Conservation (phyloP, 345 rosid species). For the Kernera saxatilis region DNA sequence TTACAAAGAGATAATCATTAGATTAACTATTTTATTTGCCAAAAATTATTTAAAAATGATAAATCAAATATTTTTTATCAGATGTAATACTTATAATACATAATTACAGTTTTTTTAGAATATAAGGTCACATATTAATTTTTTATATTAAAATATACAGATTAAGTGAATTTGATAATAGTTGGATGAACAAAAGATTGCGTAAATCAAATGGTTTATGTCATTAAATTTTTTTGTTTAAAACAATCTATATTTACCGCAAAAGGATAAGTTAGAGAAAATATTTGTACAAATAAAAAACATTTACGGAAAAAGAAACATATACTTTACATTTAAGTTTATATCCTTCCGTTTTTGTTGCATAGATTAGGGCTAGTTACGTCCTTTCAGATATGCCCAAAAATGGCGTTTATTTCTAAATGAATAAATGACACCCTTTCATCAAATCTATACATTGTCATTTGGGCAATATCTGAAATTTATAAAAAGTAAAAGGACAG, state of each 20-base stretch:
- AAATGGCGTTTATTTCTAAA: not conserved
- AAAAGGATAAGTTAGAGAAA: not conserved
- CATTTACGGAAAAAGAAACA: too few relatives aligned
- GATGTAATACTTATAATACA: too few relatives aligned
- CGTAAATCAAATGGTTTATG: too few relatives aligned
- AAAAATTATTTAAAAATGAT: not conserved
- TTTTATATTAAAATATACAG: not conserved
- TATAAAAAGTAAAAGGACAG: not conserved
- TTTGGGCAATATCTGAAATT: not conserved
- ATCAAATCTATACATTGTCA: not conserved
- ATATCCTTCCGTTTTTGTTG: constrained; percentile 28
- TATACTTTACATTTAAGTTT: constrained; percentile 3
- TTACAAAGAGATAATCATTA: not conserved
- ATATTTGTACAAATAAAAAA: too few relatives aligned
- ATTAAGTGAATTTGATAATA: not conserved
- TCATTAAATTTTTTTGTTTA: not conserved
- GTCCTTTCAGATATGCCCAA: not conserved
- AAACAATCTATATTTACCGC: not conserved
- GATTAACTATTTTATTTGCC: not conserved
- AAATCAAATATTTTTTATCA: too few relatives aligned
- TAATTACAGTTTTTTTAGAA: too few relatives aligned
- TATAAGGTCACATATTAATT: too few relatives aligned
- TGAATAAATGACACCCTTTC: not conserved
- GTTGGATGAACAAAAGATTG: not conserved
- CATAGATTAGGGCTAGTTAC: constrained; percentile 7